These are phyloP conservation scores for Millerago galiae DNA, from an alignment of 805 yeast genomes.

Conservation along the genomic window DNA sequence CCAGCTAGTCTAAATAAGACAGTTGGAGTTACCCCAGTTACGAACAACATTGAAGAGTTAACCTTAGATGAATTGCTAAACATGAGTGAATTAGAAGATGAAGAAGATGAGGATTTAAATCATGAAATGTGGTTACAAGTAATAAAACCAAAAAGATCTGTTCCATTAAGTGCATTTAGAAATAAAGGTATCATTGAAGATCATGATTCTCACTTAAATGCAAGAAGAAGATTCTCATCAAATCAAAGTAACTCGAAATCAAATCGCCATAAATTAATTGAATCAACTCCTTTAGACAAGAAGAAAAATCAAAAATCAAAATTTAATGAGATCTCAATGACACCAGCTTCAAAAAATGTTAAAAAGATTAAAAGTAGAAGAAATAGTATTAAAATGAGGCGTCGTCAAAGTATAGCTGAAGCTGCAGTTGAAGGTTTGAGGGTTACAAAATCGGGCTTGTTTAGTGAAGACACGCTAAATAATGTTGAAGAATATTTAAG, in stretches of 20 bases:
- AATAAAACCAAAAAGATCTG: constrained; percentile 38
- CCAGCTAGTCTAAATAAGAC: background rate
- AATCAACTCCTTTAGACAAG: background rate
- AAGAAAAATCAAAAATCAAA: constrained; percentile 13
- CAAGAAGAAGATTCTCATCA: constrained; percentile 20
- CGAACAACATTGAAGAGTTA: constrained; percentile 33
- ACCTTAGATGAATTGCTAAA: constrained; percentile 79
- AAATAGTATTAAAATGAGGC: constrained; percentile 32
- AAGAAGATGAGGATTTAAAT: constrained; percentile 39
- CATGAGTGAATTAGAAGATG: constrained; percentile 81
- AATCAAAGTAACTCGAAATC: constrained; percentile 1
- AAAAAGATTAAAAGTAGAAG: constrained; percentile 10
- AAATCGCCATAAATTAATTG: background rate
- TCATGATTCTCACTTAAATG: constrained; percentile 24
- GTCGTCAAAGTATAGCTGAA: constrained; percentile 65
- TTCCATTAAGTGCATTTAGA: constrained; percentile 87
- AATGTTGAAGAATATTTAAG: constrained; percentile 67
- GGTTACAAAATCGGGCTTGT: constrained; percentile 69
- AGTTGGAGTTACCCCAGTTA: constrained; percentile 15
- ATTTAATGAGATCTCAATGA: constrained; percentile 13
- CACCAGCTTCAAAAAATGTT: constrained; percentile 15
- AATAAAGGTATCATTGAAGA: constrained; percentile 53
- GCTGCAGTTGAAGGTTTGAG: constrained; percentile 73
- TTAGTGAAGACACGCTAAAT: constrained; percentile 66
- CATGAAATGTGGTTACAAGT: constrained; percentile 30